Evolutionary conservation across 768 basidiomycete species (phyloP), one percentile per base, ranked within the genome.

Genomic region (Naganishia kalamii): DNA sequence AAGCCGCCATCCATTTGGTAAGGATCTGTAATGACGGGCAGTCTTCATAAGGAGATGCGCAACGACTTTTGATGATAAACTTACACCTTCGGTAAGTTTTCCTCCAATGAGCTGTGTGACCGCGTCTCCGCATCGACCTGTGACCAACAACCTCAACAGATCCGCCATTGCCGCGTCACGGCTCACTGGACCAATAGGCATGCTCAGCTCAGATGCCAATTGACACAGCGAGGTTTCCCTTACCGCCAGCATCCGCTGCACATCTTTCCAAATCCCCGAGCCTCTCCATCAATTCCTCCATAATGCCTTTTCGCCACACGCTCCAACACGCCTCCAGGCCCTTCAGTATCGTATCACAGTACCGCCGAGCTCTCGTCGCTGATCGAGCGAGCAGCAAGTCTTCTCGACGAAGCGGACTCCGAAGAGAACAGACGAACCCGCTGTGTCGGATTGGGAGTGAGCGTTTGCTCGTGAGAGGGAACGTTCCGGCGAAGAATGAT

Each of bases 41-140:
- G 48, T 37, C 37, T 21, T 23, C 54, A 21, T 4, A 23, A 61
- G 37, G 23, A 8, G 15, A 21, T 15, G 27, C 29, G 25, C 15
- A 37, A 29, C 23, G n/a, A 41, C 23, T 32, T 7, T 29, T 15
- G 25, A 17, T 12, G 29, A 21, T 30, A 10, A 25, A 46, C 63
- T 6, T 29, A 64, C 63, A 25, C 48, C 40, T 32, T 64, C 48
- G 19, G 63, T 64, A 1, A 64, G 44, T 33, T 41, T 54, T 19
- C 63, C 63, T 7, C 63, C 63, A 47, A 64, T 64, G 25, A 49
- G 44, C 27, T 50, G 63, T 13, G 35, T n/a, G 10, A 54, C 50
- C 5, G 63, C 63, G 21, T 47, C 63, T 52, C 63, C 63, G 49
- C 63, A 43, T 23, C 51, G 32, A 25, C 63, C 63, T 1, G 48